Evolutionary conservation across 2,329 filamentous ascomycete genomes (phyloP).

Genomic region (Aspergillus quadrilineatus): DNA sequence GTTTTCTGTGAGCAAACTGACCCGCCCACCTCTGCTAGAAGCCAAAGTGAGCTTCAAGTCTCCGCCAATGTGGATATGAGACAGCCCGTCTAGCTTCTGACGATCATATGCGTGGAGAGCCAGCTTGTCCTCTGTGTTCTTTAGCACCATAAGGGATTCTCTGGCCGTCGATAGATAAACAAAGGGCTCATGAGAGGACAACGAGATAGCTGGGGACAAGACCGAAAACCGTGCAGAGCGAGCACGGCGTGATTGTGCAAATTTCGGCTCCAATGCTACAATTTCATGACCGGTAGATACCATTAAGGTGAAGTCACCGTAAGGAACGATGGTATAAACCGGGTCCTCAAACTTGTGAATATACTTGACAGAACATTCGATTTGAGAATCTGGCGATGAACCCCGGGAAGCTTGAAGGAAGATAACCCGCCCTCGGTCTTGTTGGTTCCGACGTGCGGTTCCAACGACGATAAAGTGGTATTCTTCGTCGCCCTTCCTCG

Average conservation of each 20-base stretch:
- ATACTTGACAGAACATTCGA: conserved; percentile 38
- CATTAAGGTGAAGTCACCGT: conserved; percentile 42
- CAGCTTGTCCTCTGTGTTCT: conserved; percentile 39
- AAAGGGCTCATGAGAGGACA: conserved; percentile 48
- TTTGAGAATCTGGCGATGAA: conserved; percentile 24
- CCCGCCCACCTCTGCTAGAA: conserved; percentile 52
- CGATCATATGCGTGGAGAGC: conserved; percentile 36
- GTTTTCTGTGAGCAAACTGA: conserved; percentile 42
- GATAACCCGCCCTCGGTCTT: conserved; percentile 38
- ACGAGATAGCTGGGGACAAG: conserved; percentile 51
- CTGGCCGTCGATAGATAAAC: conserved; percentile 56
- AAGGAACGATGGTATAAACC: conserved; percentile 60
- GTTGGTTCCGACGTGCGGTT: conserved; percentile 33
- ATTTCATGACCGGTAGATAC: conserved; percentile 48
- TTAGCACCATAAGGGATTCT: conserved; percentile 54
- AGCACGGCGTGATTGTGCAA: conserved; percentile 43
- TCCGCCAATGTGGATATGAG: conserved; percentile 41
- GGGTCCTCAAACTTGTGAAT: conserved; percentile 34
- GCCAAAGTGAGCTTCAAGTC: conserved; percentile 49
- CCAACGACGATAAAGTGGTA: conserved; percentile 44
- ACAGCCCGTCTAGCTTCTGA: conserved; percentile 33
- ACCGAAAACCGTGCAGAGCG: conserved; percentile 41
- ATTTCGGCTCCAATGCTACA: conserved; percentile 45
- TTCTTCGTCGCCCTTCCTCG: conserved; percentile 33
- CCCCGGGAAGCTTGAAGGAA: conserved; percentile 38